Conservation (phyloP, 2,329 filamentous ascomycete genomes). For the Triangularia verruculosa region DNA sequence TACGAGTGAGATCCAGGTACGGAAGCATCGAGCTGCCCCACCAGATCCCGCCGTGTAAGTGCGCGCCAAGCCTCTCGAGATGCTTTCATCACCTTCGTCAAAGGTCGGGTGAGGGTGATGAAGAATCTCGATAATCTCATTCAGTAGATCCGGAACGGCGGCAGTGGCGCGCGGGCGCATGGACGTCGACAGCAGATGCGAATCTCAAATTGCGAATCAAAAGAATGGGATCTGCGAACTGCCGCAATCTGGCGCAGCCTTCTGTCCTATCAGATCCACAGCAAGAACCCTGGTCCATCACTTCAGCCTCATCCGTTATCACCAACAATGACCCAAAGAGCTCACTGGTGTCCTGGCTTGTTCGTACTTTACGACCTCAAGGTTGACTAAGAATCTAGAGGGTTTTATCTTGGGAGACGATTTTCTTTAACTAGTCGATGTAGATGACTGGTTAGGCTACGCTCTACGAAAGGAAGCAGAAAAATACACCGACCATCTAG, state of each 20-base stretch:
- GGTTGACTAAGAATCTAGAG: not conserved
- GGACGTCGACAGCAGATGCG: not conserved
- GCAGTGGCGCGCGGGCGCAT: not conserved
- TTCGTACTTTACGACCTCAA: not conserved
- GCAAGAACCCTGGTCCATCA: not conserved
- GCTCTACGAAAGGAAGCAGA: too few species aligned
- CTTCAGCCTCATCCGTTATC: slow-evolving; percentile 12
- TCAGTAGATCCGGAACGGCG: not conserved
- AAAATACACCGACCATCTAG: not conserved
- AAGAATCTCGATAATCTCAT: not conserved
- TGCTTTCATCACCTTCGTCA: not conserved
- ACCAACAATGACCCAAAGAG: not conserved
- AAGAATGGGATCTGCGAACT: not conserved
- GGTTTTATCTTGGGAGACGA: too few species aligned
- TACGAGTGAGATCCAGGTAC: too few species aligned
- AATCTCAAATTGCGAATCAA: not conserved
- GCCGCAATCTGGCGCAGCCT: not conserved
- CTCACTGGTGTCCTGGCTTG: too few species aligned
- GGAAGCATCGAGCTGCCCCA: not conserved
- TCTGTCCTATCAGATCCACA: not conserved
- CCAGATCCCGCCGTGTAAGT: not conserved
- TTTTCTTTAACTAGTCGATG: too few species aligned
- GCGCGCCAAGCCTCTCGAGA: not conserved
- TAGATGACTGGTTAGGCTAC: too few species aligned
- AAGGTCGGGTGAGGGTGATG: too few species aligned